Evolutionary conservation across 108 stramenopile species (phyloP).

Genomic region (Nitzschia palea): DNA sequence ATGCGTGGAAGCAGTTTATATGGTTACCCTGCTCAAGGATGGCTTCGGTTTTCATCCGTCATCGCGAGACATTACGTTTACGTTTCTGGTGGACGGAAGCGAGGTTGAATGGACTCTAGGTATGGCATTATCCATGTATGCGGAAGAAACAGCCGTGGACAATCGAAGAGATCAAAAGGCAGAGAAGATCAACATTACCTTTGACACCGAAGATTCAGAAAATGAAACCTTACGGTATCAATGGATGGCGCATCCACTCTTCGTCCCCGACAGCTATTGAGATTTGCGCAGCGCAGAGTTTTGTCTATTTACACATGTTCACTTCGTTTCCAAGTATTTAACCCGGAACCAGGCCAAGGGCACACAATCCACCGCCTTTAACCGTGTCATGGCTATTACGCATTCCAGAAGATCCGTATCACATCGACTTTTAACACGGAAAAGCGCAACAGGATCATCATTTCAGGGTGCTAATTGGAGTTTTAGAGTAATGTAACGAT

Average conservation of each 20-base stretch:
- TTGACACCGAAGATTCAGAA: background rate
- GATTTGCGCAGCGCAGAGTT: no score
- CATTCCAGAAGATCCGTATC: background rate
- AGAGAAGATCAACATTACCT: constrained; percentile 8
- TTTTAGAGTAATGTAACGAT: no score
- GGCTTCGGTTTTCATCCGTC: constrained; percentile 87
- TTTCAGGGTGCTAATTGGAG: no score
- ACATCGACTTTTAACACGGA: background rate
- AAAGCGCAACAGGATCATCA: background rate
- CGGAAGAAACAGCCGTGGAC: constrained; percentile 23
- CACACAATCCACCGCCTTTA: no score
- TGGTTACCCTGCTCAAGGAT: constrained; percentile 84
- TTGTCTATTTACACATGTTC: no score
- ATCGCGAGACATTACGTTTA: constrained; percentile 85
- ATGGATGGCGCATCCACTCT: constrained; percentile 3
- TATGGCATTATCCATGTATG: constrained; percentile 65
- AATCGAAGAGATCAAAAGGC: background rate
- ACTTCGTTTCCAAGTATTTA: no score
- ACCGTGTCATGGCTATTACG: no score
- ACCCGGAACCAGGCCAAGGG: no score
- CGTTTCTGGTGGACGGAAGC: constrained; percentile 79
- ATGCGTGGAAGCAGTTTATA: constrained; percentile 87
- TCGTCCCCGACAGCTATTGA: background rate
- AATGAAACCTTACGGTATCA: constrained; percentile 11
- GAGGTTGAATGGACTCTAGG: constrained; percentile 92